Evolutionary conservation across 805 yeast species (phyloP), one percentile per base, ranked within the genome.

Genomic region (Candida coleopterorum): DNA sequence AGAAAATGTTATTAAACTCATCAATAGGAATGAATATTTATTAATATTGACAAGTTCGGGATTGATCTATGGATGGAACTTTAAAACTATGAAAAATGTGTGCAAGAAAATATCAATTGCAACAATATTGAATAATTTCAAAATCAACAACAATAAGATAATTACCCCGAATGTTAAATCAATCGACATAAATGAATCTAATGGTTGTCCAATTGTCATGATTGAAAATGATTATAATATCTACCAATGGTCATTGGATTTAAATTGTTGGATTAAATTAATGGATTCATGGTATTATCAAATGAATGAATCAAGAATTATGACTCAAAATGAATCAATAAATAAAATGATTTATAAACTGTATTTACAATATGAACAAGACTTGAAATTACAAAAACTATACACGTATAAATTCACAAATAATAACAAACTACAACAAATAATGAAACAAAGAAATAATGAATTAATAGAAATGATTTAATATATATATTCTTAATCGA

Each of bases 21-120:
- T 56, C 12, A 64, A 71, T 10, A 43, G 47, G 2, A 55, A 55
- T 1, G 52, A 56, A 2, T 52, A 46, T 29, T 43, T 77, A 5
- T 42, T 73, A 50, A 62, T 72, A 0, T 47, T 80, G 12, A 74
- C 83, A 0, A 66, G 66, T 28, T 58, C 61, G n/a, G 81, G 79
- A 4, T 51, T 73, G 30, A 35, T 78, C 2, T 70, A 69, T 49
- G 56, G 67, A 2, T 80, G 81, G 80, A 59, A 72, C 42, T 41
- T 79, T n/a, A 49, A 42, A 11, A 32, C 34, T 9, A 39, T 67
- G 18, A 49, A 51, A 21, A 60, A 57, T 2, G 35, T 72, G 0
- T 41, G 74, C 24, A 53, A 53, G 22, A 70, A 69, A 1, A 60
- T 76, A 1, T 72, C 83, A 2, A 42, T 80, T 18, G 75, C 85